Evolutionary conservation across 805 yeast species (phyloP).

Genomic region (Saccharomycopsis sp.): DNA sequence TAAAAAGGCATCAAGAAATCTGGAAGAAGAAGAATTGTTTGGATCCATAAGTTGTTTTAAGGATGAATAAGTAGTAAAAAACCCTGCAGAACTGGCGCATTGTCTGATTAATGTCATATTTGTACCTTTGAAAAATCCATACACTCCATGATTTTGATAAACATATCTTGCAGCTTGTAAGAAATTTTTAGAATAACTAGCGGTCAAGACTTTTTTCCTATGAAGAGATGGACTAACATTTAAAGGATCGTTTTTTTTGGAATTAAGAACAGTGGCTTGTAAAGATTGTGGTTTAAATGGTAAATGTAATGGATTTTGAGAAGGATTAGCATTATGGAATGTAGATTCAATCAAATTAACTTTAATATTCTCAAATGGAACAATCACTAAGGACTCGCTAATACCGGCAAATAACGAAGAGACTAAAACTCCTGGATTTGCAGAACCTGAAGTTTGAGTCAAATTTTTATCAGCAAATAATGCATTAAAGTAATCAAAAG

Average conservation of each 20-base stretch:
- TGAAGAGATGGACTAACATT: neutral
- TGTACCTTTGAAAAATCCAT: constrained; percentile 77
- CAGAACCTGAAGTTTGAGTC: constrained; percentile 54
- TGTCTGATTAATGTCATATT: constrained; percentile 78
- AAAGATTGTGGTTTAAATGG: neutral
- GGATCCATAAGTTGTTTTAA: constrained; percentile 64
- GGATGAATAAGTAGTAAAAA: constrained; percentile 75
- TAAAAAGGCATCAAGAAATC: constrained; percentile 25
- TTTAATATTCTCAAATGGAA: constrained; percentile 86
- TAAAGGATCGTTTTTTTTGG: neutral
- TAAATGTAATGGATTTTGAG: constrained; percentile 22
- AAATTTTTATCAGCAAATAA: constrained; percentile 46
- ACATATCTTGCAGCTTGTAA: constrained; percentile 51
- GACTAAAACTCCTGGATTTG: constrained; percentile 67
- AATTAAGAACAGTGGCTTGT: neutral
- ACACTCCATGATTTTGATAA: constrained; percentile 57
- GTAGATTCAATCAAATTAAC: constrained; percentile 66
- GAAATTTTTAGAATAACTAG: constrained; percentile 44
- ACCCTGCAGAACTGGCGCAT: constrained; percentile 63
- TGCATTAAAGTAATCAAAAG: constrained; percentile 65
- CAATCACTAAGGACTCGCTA: constrained; percentile 69
- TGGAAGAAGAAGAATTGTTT: constrained; percentile 27
- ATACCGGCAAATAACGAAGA: constrained; percentile 56
- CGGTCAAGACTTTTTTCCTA: neutral
- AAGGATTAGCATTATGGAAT: constrained; percentile 28